Evolutionary conservation across 2,329 filamentous ascomycete genomes (phyloP), one percentile per base, ranked within the genome.

Genomic region (Phaeosphaeriaceae sp.): DNA sequence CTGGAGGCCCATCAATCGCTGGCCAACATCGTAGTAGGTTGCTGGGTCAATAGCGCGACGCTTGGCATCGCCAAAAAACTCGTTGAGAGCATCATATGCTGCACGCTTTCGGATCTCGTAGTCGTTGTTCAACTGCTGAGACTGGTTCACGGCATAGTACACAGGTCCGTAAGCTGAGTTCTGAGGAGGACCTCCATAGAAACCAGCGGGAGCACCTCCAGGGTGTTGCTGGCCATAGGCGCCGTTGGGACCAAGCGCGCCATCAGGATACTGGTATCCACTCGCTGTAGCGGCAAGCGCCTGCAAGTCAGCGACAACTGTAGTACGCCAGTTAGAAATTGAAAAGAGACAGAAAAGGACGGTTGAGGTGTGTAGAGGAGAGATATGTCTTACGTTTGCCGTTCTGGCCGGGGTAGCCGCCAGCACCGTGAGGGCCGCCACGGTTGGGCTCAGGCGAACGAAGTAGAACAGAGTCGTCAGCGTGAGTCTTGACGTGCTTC

Each of bases 401-500:
- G 57, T 62, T 67, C 54, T 72, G 68, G 47, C 70, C 71, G 51
- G 71, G 72, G 61, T 77, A 78, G 56, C 71, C 76, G 44, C 66
- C 65, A 27, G 67, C 72, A 51, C 71, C 73, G 56, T 76, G 74
- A 31, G 70, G 68, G 57, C 73, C 76, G 61, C 78, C 76, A 71
- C 80, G 78, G 68, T 83, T 84, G 24, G 87, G 85, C 69, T 88
- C 86, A 3, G 87, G 87, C 46, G 87, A 89, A 68, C 86, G 84
- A 60, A 87, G 83, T 61, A 87, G 83, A 42, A 96, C 92, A 44
- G 93, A 96, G 80, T 97, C 94, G 74, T 98, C 94, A 70, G 94
- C 94, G 76, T 98, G 94, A 4, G 94, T 98, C 88, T 98, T 99
- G 80, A 98, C 93, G 78, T 99, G 95, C 84, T 99, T 99, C 88